These are phyloP conservation scores for Candida pseudofarinosa DNA, from an alignment of 805 yeast species.

Conservation along the genomic window DNA sequence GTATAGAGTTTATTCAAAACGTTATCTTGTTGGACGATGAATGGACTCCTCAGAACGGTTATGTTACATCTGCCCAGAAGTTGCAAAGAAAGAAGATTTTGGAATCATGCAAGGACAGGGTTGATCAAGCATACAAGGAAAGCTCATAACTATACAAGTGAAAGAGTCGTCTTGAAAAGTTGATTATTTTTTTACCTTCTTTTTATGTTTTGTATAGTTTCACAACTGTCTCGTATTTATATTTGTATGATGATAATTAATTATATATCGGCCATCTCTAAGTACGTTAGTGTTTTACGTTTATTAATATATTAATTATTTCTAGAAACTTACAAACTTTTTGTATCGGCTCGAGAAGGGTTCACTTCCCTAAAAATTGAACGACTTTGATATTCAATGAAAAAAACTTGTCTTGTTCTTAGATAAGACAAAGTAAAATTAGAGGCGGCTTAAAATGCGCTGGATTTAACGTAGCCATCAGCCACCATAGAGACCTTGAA, in stretches of 20 bases:
- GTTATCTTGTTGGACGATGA: constrained; percentile 79
- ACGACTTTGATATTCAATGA: too few species aligned
- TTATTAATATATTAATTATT: too few species aligned
- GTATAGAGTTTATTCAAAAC: constrained; percentile 82
- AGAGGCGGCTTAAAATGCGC: too few species aligned
- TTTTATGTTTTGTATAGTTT: too few species aligned
- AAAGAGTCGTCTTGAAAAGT: too few species aligned
- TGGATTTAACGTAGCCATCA: constrained; percentile 8
- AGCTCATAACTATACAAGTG: neutral
- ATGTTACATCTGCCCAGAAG: constrained; percentile 92
- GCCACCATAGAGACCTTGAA: constrained; percentile 54
- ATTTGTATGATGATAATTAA: neutral
- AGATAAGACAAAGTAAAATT: too few species aligned
- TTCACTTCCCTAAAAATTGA: too few species aligned
- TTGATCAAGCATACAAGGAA: constrained; percentile 57
- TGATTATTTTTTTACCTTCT: too few species aligned
- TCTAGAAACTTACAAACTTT: too few species aligned
- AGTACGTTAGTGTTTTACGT: neutral
- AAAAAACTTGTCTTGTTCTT: too few species aligned
- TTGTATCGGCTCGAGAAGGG: too few species aligned
- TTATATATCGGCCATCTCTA: neutral
- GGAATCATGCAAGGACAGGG: constrained; percentile 58
- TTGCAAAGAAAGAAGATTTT: constrained; percentile 89
- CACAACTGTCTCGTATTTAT: too few species aligned
- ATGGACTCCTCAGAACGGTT: constrained; percentile 97